phyloP scores from a whole-genome alignment of 208 protist genomes.

The Acanthamoeba polyphaga region DNA sequence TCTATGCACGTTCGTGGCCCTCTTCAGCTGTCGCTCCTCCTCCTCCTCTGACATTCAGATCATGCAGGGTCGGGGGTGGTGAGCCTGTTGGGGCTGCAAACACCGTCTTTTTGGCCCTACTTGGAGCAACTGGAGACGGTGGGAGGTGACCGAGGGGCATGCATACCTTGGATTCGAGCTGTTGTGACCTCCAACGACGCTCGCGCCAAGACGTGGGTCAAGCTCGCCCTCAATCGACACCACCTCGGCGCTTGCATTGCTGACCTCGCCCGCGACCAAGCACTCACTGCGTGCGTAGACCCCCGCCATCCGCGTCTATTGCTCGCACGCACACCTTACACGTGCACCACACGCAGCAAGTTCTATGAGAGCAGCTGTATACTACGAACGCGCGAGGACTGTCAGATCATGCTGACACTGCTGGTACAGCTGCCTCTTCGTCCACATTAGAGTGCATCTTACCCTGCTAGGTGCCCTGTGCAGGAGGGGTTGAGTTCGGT shows the following conservation, averaged over 20 bases:
- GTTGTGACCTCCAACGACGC: background rate
- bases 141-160: background rate
- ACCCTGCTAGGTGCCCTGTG: background rate
- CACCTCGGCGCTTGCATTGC: background rate
- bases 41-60: background rate
- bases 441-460: no score
- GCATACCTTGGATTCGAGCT: constrained; percentile 10
- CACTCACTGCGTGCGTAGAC: background rate
- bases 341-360: background rate
- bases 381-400: background rate
- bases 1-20: background rate
- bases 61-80: background rate
- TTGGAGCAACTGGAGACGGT: background rate
- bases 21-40: background rate
- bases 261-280: background rate
- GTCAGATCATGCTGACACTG: background rate
- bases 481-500: background rate
- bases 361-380: background rate
- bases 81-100: background rate
- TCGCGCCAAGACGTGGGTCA: background rate
- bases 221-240: background rate
- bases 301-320: background rate
- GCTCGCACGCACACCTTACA: background rate
- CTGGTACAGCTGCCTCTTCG: background rate
- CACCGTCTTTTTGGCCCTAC: background rate